phyloP scores from a whole-genome alignment of 2,329 filamentous ascomycete genomes.

The Fulvia fulva region DNA sequence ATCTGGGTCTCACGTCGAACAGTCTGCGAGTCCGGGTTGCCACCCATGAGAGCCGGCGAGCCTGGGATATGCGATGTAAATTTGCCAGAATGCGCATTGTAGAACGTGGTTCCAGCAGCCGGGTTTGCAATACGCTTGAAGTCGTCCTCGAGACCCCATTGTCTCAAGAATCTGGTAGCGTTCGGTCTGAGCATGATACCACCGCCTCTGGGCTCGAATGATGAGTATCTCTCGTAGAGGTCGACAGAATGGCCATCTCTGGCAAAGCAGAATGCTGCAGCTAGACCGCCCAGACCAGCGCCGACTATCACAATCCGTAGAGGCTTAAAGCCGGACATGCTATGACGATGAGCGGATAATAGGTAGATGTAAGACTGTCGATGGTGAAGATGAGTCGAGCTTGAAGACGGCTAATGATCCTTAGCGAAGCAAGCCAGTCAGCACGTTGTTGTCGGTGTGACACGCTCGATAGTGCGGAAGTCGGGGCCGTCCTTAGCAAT shows the following conservation, averaged over 20 bases:
- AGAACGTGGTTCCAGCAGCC: slow-evolving; percentile 1
- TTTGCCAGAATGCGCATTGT: background rate
- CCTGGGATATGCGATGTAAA: background rate
- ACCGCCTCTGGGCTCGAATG: slow-evolving; percentile 3
- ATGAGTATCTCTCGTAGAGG: slow-evolving; percentile 3
- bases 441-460: too few relatives aligned
- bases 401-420: background rate
- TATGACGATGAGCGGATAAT: background rate
- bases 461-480: too few relatives aligned
- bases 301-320: slow-evolving; percentile 5
- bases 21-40: slow-evolving; percentile 4
- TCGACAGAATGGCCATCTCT: slow-evolving; percentile 7
- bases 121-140: slow-evolving; percentile 3
- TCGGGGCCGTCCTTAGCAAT: too few relatives aligned
- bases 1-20: slow-evolving; percentile 2
- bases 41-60: background rate
- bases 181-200: slow-evolving; percentile 10
- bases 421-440: too few relatives aligned
- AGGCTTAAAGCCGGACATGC: background rate
- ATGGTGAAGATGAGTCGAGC: background rate
- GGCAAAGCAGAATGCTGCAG: slow-evolving; percentile 8
- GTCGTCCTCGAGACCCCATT: slow-evolving; percentile 6
- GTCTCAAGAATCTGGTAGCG: slow-evolving; percentile 1
- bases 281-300: slow-evolving; percentile 8
- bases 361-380: background rate